A percentile compares a stretch with the other conserved stretches of the same genome.
Evolutionary conservation across 768 basidiomycete genomes (phyloP).

Genomic region (Mycena latifolia): DNA sequence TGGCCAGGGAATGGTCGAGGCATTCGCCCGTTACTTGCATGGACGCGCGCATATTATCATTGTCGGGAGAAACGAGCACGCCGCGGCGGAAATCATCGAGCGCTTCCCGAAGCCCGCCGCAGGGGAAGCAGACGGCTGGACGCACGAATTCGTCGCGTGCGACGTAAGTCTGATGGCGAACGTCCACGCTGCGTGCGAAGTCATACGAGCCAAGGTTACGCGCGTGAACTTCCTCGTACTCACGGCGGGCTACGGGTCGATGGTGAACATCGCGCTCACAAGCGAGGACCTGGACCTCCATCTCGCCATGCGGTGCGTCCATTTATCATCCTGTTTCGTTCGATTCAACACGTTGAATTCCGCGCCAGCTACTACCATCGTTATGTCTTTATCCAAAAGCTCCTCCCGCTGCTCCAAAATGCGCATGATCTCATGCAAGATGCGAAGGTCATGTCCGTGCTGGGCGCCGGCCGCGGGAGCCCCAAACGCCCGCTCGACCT

Average conservation of each 20-base stretch:
- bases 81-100: constrained; percentile 48
- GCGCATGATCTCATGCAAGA: constrained; percentile 46
- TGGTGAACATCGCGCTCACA: constrained; percentile 45
- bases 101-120: constrained; percentile 41
- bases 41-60: constrained; percentile 54
- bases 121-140: constrained; percentile 17
- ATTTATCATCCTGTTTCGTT: background rate
- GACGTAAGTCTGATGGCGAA: constrained; percentile 50
- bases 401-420: constrained; percentile 45
- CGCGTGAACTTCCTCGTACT: constrained; percentile 49
- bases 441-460: constrained; percentile 48
- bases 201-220: constrained; percentile 42
- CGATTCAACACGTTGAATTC: too few species aligned
- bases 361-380: constrained; percentile 48
- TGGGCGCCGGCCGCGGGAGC: constrained; percentile 43
- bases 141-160: constrained; percentile 50
- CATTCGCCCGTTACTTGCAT: constrained; percentile 48
- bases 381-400: constrained; percentile 47
- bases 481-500: constrained; percentile 32
- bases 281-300: constrained; percentile 50
- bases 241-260: constrained; percentile 44
- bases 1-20: constrained; percentile 49
- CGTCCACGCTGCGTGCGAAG: constrained; percentile 42
- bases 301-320: constrained; percentile 25
- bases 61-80: constrained; percentile 49